Base-by-base conservation (phyloP, 768 basidiomycete species). In the Boletus coccyginus region DNA sequence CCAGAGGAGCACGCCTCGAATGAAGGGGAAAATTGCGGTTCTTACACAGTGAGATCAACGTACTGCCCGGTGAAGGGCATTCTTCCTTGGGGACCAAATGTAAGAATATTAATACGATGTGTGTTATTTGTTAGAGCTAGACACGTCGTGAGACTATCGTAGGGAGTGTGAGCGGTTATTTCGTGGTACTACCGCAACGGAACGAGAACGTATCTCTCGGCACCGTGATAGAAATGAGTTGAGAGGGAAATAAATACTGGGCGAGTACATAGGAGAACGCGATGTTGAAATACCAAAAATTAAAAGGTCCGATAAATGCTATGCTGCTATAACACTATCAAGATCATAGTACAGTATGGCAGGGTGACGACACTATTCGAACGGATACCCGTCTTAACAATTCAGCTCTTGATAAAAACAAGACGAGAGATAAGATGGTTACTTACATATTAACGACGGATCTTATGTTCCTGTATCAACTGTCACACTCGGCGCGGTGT, bases 401-500 rank as follows among this genome's bases (percentile, higher is more conserved):
- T 48, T 61, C 16, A 63, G 40, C 41, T 32, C 33, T 21, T 32
- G 14, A 27, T 43, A 7, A 11, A 29, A 47, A n/a, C 2, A 12
- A 45, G 35, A 32, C 11, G 33, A 44, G 14, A 17, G 7, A 32
- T 11, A 24, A 35, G 6, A 8, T 5, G 8, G 43, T 38, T 29
- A 35, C 61, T 42, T 42, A 66, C 57, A 33, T 42, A 52, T 39
- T 17, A 33, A 41, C 7, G 46, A 21, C 8, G 45, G 27, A n/a
- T 12, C 21, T 9, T 14, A 32, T 5, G 5, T 24, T 10, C n/a
- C 39, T 40, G 1, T 35, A 8, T 58, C 33, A 57, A 43, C 14
- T 32, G 16, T n/a, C 14, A 40, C 68, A 69, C 2, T 3, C 11
- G 11, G 12, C 17, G 31, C 58, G 59, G 19, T 71, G 70, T 1